Percentiles rank a stretch among this genome's conserved stretches.
Evolutionary conservation across 2,329 filamentous ascomycete genomes (phyloP).

Genomic region (Alternaria dauci): DNA sequence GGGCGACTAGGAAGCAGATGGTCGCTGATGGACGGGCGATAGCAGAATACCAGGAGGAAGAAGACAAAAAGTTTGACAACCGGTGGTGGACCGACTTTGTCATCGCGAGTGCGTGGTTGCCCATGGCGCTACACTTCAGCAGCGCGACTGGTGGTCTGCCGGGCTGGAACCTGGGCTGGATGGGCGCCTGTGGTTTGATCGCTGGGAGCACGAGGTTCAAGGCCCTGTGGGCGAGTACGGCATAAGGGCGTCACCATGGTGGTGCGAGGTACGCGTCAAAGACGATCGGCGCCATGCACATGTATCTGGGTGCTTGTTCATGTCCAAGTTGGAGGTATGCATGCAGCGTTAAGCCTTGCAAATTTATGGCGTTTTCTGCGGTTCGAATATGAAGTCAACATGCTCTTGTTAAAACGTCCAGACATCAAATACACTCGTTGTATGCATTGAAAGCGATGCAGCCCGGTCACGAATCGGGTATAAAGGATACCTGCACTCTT

Average conservation of each 20-base stretch:
- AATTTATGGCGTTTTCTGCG: neutral
- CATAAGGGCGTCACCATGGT: slow-evolving; percentile 7
- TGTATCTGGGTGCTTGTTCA: slow-evolving; percentile 9
- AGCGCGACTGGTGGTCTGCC: slow-evolving; percentile 51
- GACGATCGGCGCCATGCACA: neutral
- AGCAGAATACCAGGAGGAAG: slow-evolving; percentile 47
- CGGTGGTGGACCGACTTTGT: slow-evolving; percentile 56
- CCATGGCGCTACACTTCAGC: slow-evolving; percentile 55
- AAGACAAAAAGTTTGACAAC: slow-evolving; percentile 47
- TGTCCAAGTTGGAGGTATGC: neutral
- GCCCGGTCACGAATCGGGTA: neutral
- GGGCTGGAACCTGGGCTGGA: slow-evolving; percentile 55
- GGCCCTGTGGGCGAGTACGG: slow-evolving; percentile 37
- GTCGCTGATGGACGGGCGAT: slow-evolving; percentile 39
- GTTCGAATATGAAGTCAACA: neutral
- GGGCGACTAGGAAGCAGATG: slow-evolving; percentile 40
- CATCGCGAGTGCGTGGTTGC: slow-evolving; percentile 55
- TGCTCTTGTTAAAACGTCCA: neutral
- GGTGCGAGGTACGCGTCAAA: neutral
- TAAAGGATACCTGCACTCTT: neutral
- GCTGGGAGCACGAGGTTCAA: slow-evolving; percentile 48
- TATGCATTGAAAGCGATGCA: neutral
- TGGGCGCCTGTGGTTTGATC: slow-evolving; percentile 54
- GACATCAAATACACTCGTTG: neutral
- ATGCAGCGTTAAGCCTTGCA: neutral